These are phyloP conservation scores for Cytospora piceae DNA, from an alignment of 2,329 filamentous ascomycete genomes.

Conservation along the genomic window DNA sequence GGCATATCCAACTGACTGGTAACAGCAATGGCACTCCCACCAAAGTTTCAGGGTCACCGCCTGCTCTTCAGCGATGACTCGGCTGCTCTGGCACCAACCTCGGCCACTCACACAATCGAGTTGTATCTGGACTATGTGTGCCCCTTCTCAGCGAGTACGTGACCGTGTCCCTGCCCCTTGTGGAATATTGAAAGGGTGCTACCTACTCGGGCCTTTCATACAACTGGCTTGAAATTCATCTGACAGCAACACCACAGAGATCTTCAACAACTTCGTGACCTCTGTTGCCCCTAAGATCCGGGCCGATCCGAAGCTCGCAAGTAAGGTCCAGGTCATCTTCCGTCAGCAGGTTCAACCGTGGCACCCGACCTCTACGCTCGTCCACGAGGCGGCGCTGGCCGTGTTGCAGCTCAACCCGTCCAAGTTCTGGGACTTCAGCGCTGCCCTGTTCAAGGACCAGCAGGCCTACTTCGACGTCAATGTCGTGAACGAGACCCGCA, in stretches of 20 bases:
- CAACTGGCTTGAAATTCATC: constrained; percentile 15
- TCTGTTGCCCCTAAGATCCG: constrained; percentile 68
- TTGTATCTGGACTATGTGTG: constrained; percentile 89
- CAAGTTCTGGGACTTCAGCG: constrained; percentile 81
- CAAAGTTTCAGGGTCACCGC: constrained; percentile 76
- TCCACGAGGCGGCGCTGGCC: constrained; percentile 80
- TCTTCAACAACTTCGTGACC: constrained; percentile 77
- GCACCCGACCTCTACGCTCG: constrained; percentile 84
- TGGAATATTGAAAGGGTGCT: neutral
- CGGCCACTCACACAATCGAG: constrained; percentile 63
- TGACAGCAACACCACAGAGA: constrained; percentile 37
- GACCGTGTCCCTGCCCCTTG: neutral
- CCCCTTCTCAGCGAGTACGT: constrained; percentile 61
- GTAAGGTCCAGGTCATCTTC: constrained; percentile 75
- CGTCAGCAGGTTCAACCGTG: constrained; percentile 92
- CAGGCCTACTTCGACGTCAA: constrained; percentile 81
- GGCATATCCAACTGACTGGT: neutral
- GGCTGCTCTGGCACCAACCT: constrained; percentile 38
- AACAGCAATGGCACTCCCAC: constrained; percentile 70
- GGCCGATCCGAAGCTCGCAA: constrained; percentile 57
- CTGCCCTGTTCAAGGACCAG: constrained; percentile 67
- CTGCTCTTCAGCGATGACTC: constrained; percentile 48
- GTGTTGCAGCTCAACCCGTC: constrained; percentile 71
- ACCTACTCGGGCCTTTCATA: constrained; percentile 55
- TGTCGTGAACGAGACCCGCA: constrained; percentile 82